A percentile compares a stretch with the other conserved stretches of the same genome.
Conservation (phyloP, 805 yeast genomes). For the Pichia cephalocereana region DNA sequence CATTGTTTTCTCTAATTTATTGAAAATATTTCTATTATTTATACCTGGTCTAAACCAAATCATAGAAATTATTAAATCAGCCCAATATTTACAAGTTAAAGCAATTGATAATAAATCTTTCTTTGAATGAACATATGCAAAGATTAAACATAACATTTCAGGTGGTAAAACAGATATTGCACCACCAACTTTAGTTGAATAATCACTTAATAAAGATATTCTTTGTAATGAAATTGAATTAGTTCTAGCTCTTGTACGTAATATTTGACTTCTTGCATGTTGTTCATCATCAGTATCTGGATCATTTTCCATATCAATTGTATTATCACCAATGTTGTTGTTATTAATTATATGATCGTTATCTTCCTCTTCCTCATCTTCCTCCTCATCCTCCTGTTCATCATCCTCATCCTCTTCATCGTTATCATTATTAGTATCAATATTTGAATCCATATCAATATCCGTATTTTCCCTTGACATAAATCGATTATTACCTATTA, state of each 20-base stretch:
- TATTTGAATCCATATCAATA: neutral
- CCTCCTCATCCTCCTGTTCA: neutral
- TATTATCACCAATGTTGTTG: constrained; percentile 12
- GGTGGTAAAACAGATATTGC: constrained; percentile 44
- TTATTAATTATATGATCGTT: neutral
- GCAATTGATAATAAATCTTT: constrained; percentile 52
- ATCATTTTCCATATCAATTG: constrained; percentile 12
- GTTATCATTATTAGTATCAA: neutral
- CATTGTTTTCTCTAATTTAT: constrained; percentile 49
- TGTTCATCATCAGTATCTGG: constrained; percentile 27
- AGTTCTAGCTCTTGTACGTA: constrained; percentile 19
- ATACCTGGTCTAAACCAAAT: constrained; percentile 84
- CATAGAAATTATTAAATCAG: constrained; percentile 64
- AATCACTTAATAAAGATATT: neutral
- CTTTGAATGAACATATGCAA: constrained; percentile 53
- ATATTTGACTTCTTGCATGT: constrained; percentile 21
- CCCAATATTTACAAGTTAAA: constrained; percentile 76
- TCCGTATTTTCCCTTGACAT: neutral
- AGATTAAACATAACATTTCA: constrained; percentile 54
- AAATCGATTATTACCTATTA: neutral
- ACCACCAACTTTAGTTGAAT: constrained; percentile 4
- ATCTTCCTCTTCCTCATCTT: neutral
- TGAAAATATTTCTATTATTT: constrained; percentile 39
- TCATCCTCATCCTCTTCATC: neutral
- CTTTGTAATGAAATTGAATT: constrained; percentile 5